Conservation (phyloP, 768 basidiomycete genomes). For the Russula sp. region DNA sequence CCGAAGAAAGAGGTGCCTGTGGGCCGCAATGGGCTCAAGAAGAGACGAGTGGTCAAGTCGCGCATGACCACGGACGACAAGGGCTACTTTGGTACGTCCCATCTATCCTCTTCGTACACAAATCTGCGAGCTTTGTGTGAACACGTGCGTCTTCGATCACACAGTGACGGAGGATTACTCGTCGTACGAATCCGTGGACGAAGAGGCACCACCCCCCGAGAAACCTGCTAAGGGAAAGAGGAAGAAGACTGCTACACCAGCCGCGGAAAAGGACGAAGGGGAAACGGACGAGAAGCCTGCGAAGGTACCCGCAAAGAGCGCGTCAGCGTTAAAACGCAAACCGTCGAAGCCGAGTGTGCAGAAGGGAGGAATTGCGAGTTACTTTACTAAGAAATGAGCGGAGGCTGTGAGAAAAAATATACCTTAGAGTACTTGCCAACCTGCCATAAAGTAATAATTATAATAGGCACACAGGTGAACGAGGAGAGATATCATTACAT, state of each 20-base stretch:
- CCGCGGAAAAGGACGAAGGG: constrained; percentile 4
- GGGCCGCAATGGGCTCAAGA: constrained; percentile 75
- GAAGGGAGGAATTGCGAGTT: constrained; percentile 18
- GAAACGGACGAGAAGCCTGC: background rate
- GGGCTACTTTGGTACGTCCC: constrained; percentile 63
- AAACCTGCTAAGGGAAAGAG: constrained; percentile 22
- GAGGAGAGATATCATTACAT: too few relatives aligned
- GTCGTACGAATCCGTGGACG: constrained; percentile 72
- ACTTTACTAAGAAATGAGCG: constrained; percentile 18
- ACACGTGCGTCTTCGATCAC: background rate
- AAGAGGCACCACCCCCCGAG: constrained; percentile 39
- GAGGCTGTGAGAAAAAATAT: background rate
- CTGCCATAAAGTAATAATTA: background rate
- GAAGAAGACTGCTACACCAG: constrained; percentile 14
- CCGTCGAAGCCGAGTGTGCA: constrained; percentile 6
- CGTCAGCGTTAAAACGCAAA: constrained; percentile 10
- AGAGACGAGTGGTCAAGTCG: constrained; percentile 58
- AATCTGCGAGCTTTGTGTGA: constrained; percentile 2
- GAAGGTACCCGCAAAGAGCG: constrained; percentile 5
- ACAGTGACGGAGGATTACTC: constrained; percentile 75
- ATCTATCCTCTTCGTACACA: background rate
- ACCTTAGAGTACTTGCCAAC: background rate
- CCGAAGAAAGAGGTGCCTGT: constrained; percentile 61
- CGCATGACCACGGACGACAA: constrained; percentile 51
- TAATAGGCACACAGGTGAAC: background rate